Percentiles rank a stretch among this genome's conserved stretches.
Conservation (phyloP, 345 rosid genomes). For the Populus euphratica region DNA sequence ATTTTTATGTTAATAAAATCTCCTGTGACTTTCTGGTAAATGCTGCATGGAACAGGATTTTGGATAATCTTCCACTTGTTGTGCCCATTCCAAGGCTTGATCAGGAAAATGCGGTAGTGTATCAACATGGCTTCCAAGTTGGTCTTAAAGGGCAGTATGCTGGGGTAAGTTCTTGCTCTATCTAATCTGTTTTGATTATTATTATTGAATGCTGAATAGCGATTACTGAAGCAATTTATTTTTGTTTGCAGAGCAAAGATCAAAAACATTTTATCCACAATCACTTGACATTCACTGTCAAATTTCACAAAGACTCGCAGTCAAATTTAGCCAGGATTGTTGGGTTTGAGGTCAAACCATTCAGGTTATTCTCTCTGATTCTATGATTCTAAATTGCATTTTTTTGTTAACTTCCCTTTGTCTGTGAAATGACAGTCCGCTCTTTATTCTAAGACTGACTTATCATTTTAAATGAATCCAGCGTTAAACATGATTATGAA, state of each 20-base stretch:
- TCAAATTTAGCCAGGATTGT: constrained; percentile 71
- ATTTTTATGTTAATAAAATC: not conserved
- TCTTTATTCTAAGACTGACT: constrained; percentile 9
- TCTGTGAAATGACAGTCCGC: not conserved
- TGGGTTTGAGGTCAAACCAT: constrained; percentile 91
- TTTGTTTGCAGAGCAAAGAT: constrained; percentile 58
- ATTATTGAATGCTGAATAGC: not conserved
- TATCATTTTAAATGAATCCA: constrained; percentile 30
- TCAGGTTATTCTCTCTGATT: constrained; percentile 46
- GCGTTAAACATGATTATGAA: constrained; percentile 72
- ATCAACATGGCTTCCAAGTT: constrained; percentile 62
- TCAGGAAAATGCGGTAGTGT: constrained; percentile 42
- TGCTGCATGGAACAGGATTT: constrained; percentile 42
- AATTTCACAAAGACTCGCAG: constrained; percentile 60
- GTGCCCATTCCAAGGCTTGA: constrained; percentile 50
- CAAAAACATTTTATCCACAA: constrained; percentile 81
- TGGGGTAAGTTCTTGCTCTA: constrained; percentile 41
- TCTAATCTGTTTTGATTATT: constrained; percentile 1
- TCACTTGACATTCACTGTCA: constrained; percentile 70
- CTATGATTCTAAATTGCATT: not conserved
- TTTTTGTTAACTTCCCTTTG: constrained; percentile 1
- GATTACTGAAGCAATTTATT: constrained; percentile 1
- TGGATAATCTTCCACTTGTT: constrained; percentile 79
- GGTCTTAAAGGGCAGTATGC: constrained; percentile 65
- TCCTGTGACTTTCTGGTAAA: not conserved